Base-by-base conservation (phyloP, 768 basidiomycete genomes). In the Tylopilus sp. region DNA sequence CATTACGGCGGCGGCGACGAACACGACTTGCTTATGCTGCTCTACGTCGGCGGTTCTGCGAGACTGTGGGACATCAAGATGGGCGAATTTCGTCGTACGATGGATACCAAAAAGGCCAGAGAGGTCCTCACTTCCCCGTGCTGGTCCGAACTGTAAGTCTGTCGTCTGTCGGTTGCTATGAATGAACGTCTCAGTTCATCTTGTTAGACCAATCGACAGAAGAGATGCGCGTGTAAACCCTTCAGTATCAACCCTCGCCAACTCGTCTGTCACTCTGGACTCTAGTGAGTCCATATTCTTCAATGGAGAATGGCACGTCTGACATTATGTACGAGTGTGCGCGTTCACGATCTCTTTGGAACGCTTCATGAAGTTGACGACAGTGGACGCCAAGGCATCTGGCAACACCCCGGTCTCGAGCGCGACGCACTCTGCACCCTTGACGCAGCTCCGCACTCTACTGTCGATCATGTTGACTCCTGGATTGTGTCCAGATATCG, bases 1-100 rank as follows among this genome's bases (percentile, higher is more conserved):
- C 90, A 82, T 61, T 67, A 90, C 9, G 76, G 82, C 12, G 84
- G 78, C 16, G 68, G 69, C 28, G 64, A 64, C 40, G 67, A 65
- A 16, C 65, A 65, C n/a, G 79, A 86, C 49, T 85, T 90, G 53
- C 67, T 97, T 26, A 64, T 97, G 47, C 71, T 95, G 7, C 69
- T 87, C 2, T 98, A 98, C 67, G 75, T 75, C 3, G 85, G 89
- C 55, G 84, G 81, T 3, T 81, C 85, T 49, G 90, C 89, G 1
- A 77, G 97, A 37, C 71, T 95, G 3, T 99, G 97, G 93, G 91
- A 98, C 61, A 73, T 86, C 16, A 81, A 83, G 55, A 87, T 85
- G 0, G 79, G 80, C 52, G 94, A 97, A 61, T 87, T 98, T 60
- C 81, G 92, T 78, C 74, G 96, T 45, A 89, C 92, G 0, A 90